A percentile compares a stretch with the other conserved stretches of the same genome.
Conservation (phyloP, 768 basidiomycete genomes). For the Termitomyces sp. region DNA sequence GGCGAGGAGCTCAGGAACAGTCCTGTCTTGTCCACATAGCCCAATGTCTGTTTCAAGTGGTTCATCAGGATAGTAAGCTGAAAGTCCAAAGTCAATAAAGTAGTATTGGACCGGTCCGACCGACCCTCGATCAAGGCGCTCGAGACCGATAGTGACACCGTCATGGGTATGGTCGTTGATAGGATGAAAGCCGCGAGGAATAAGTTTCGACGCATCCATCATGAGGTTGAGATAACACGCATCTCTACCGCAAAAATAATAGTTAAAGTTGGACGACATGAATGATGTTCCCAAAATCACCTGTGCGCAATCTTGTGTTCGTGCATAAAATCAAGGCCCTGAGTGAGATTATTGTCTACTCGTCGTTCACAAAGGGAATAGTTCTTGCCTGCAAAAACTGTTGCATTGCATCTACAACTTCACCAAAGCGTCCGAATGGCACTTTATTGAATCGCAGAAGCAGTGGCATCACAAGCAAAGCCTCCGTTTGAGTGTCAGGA, state of each 20-base stretch:
- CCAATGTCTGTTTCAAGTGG: constrained; percentile 1
- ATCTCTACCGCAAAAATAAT: constrained; percentile 19
- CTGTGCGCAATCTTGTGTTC: background rate
- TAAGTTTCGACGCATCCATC: constrained; percentile 10
- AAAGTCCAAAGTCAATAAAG: constrained; percentile 23
- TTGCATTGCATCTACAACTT: constrained; percentile 16
- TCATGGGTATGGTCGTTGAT: background rate
- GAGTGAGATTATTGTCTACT: background rate
- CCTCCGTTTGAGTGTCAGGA: constrained; percentile 10
- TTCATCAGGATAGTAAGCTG: constrained; percentile 4
- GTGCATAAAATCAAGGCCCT: background rate
- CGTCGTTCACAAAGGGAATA: background rate
- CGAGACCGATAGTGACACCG: background rate
- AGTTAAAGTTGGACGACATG: background rate
- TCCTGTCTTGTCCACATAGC: constrained; percentile 14
- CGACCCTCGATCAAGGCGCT: constrained; percentile 12
- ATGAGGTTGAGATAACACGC: constrained; percentile 13
- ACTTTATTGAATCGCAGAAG: constrained; percentile 11
- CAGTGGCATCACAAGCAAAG: constrained; percentile 17
- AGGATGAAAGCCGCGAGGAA: constrained; percentile 11
- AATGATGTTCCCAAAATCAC: background rate
- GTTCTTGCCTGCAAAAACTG: constrained; percentile 16
- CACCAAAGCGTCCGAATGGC: constrained; percentile 18
- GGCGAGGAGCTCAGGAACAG: constrained; percentile 19
- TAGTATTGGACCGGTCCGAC: constrained; percentile 20